Evolutionary conservation across 2,329 filamentous ascomycete genomes (phyloP), one percentile per base, ranked within the genome.

Genomic region (Onygena corvina): DNA sequence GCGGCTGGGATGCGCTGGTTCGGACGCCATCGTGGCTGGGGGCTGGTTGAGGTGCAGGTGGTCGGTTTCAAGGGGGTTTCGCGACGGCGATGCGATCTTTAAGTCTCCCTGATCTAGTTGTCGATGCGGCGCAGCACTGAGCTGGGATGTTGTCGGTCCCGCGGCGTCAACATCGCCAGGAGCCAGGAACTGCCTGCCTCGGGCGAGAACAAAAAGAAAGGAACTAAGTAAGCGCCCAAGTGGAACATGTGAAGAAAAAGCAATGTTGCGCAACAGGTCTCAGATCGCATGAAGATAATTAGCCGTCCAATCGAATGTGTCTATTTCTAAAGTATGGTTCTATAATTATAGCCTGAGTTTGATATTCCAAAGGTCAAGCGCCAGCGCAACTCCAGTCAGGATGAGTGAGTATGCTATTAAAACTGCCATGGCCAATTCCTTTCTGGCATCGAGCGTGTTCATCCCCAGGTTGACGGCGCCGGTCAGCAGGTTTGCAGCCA

Each of bases 401-500:
- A 74, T 67, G 1, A 71, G 76, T 46, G 82, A 81, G 65, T 96
- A 96, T 3, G 65, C 77, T 18, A 86, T 66, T 54, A 98, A 65
- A 29, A 95, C 79, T 0, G 65, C 80, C 79, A 94, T 86, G 0
- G 88, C 79, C 50, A 70, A 64, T 2, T 75, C 58, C 6, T 78
- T 76, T 3, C 73, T 74, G 54, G 84, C 79, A 61, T 90, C 76
- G 55, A 96, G 67, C 2, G 92, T 98, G 33, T 83, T 81, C 49
- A 96, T 66, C 3, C 81, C 85, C 74, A 98, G 73, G 64, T 98
- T 98, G 48, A 96, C 83, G 12, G 87, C 62, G 0, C 92, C 92
- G 0, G 92, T 98, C 54, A 94, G 67, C 42, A 98, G 67, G 61
- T 98, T 98, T 2, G 92, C 89, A 31, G 89, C 61, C 51, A 98